Evolutionary conservation across 805 yeast species (phyloP), one percentile per base, ranked within the genome.

Genomic region (Candida insectorum): DNA sequence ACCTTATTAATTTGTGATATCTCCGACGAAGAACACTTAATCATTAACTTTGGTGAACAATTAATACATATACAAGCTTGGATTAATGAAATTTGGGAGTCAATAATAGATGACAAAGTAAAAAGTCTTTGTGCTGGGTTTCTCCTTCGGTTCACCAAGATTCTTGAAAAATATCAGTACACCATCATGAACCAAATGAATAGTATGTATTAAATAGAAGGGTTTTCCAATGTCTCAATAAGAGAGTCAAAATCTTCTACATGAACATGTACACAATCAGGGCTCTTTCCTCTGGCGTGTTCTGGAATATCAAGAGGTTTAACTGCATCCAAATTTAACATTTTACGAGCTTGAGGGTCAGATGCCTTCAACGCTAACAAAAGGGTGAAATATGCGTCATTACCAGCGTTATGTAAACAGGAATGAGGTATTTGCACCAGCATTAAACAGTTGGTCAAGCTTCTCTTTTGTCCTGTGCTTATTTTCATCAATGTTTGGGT

Each of bases 321-420:
- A n/a, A n/a, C n/a, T n/a, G n/a, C n/a, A n/a, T 32, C 36, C 15
- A 34, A 28, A n/a, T 18, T 15, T 14, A 25, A 31, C 9, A 26
- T 13, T 20, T 14, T 11, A 18, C 39, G 28, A 18, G 22, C 23
- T 4, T 9, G 14, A 13, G 39, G 39, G 18, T 35, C 32, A n/a
- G 31, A 11, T 3, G 31, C 4, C 15, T 31, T 24, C 17, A 35
- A 15, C 5, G 33, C 65, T 13, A 75, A 51, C 23, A 71, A 35
- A 24, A 80, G 50, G 0, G 87, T 81, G 40, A 66, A 78, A 43
- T 77, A 75, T 6, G 85, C 75, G 51, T 81, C 88, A 48, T 81
- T 81, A 4, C 82, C 85, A 3, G 83, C 87, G 48, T 81, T 81
- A 50, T 81, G 88, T 26, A 81, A 52, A 42, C 63, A 69, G 1